Base-by-base conservation (phyloP, 257 asterid species). In the Henckelia pumila region DNA sequence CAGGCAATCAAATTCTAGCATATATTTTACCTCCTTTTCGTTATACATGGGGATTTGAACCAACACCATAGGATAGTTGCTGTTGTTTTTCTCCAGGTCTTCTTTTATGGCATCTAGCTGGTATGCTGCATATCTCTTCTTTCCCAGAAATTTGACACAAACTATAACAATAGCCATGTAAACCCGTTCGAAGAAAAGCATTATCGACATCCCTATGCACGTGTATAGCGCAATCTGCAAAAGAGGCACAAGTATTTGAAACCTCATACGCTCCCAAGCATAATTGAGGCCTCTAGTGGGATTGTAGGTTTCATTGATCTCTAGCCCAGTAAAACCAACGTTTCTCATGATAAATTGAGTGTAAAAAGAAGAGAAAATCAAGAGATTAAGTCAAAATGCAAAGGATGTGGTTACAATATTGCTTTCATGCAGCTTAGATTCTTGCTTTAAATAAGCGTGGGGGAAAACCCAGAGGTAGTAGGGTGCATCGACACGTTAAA, bases 21-120 rank as follows among this genome's bases (percentile, higher is more conserved):
- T n/a, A n/a, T n/a, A n/a, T 67, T 22, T 47, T 83, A 91, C 98
- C 98, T 92, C 96, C 70, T 80, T 84, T 61, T 92, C 96, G 21
- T 92, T 92, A 56, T 79, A 92, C 96, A 92, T 92, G 7, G 96
- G 98, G 71, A 92, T 85, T 69, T 92, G 98, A 56, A 89, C 94
- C 78, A 91, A 72, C 83, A 87, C 85, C 68, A 33, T 84, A 11
- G 91, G 95, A 68, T 80, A 77, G 75, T 79, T 79, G 75, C 78
- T 79, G 71, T 64, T 79, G 75, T 82, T 83, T 67, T 71, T 61
- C 80, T 84, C 86, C 26, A 84, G 66, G 75, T 88, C 95, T 66
- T 80, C 81, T 71, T 85, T 86, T 64, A 88, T 81, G 73, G 85
- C 78, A 11, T 91, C 90, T 56, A 86, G 84, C 81, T 91, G 88